These are phyloP conservation scores for Apiospora aurea DNA, from an alignment of 2,329 filamentous ascomycete genomes.

Conservation along the genomic window DNA sequence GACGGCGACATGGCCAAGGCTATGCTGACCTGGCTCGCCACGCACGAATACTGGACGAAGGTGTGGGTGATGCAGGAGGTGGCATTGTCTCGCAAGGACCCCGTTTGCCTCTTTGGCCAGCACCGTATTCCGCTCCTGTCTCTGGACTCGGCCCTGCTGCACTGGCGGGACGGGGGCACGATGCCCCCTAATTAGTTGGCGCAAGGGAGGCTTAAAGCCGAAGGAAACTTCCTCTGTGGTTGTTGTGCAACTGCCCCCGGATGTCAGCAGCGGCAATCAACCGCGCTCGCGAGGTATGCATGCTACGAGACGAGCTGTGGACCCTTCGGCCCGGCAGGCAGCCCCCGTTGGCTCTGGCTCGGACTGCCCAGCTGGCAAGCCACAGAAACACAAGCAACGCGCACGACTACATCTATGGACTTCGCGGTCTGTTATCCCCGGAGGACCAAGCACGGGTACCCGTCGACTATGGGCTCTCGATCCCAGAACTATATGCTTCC, in stretches of 20 bases:
- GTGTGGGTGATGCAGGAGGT: background rate
- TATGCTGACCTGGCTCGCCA: slow-evolving; percentile 4
- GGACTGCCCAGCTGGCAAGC: background rate
- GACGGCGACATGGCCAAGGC: background rate
- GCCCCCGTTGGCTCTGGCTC: background rate
- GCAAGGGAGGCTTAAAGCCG: background rate
- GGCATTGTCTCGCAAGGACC: background rate
- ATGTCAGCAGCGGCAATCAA: background rate
- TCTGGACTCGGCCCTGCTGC: background rate
- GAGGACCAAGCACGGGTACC: background rate
- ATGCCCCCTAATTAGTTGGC: background rate
- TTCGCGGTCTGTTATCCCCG: background rate
- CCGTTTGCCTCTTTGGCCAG: background rate
- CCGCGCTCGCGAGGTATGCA: background rate
- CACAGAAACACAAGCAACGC: background rate
- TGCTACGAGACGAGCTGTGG: background rate
- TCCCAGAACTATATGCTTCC: background rate
- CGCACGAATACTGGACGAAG: background rate
- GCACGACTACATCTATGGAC: background rate
- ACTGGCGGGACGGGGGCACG: background rate
- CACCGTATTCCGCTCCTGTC: background rate
- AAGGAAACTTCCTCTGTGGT: background rate
- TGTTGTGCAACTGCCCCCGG: background rate
- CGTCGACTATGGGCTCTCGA: background rate
- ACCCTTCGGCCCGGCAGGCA: background rate